Conservation (phyloP, 2,329 filamentous ascomycete species). For the Penicillium expansum region DNA sequence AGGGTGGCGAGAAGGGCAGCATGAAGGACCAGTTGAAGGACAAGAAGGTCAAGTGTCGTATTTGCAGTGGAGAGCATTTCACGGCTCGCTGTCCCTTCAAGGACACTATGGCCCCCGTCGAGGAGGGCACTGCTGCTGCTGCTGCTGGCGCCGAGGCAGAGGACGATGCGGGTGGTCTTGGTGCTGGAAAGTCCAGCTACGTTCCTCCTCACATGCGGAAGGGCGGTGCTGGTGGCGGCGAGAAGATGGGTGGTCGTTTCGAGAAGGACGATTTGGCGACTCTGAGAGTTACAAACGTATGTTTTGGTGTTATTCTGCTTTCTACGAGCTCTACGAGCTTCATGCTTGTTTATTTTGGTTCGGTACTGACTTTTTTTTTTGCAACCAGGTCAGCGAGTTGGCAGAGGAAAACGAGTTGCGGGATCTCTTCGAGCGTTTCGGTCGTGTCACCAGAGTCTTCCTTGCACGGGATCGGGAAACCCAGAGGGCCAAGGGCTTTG, state of each 20-base stretch:
- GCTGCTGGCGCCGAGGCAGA: constrained; percentile 48
- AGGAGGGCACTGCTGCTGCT: constrained; percentile 41
- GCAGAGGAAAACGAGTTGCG: constrained; percentile 93
- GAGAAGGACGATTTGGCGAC: constrained; percentile 96
- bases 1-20: constrained; percentile 55
- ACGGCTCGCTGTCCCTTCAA: constrained; percentile 99
- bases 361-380: constrained; percentile 13
- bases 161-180: constrained; percentile 56
- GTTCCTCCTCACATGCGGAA: constrained; percentile 91
- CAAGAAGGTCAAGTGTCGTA: constrained; percentile 99
- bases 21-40: constrained; percentile 77
- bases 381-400: constrained; percentile 80
- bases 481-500: constrained; percentile 94
- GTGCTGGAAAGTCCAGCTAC: constrained; percentile 74
- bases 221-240: constrained; percentile 58
- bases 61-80: constrained; percentile 98
- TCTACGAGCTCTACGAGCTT: neutral
- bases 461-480: constrained; percentile 97
- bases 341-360: neutral
- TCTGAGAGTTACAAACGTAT: constrained; percentile 93
- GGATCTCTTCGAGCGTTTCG: constrained; percentile 97
- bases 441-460: constrained; percentile 95
- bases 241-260: constrained; percentile 89
- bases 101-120: constrained; percentile 86
- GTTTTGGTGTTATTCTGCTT: constrained; percentile 38